These are phyloP conservation scores for Lichtheimia corymbifera DNA, from an alignment of 371 early-diverging fungal species.

Conservation along the genomic window DNA sequence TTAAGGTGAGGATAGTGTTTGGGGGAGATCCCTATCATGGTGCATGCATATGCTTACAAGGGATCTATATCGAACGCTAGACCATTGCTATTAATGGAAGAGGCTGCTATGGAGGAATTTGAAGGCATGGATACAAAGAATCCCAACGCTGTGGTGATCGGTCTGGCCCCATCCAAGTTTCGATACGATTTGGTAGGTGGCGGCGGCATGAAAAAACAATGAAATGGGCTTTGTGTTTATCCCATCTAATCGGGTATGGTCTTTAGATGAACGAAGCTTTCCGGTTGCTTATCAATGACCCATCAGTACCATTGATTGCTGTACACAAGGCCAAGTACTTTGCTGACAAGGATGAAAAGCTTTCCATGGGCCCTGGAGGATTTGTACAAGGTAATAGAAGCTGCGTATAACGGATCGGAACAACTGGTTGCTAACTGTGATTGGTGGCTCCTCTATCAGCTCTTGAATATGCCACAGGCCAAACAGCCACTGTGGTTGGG, in stretches of 20 bases:
- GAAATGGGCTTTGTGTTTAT: not conserved
- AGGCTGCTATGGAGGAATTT: slow-evolving; percentile 75
- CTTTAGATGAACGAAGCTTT: slow-evolving; percentile 68
- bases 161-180: slow-evolving; percentile 77
- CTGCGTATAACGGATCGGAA: not conserved
- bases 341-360: slow-evolving; percentile 59
- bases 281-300: slow-evolving; percentile 48
- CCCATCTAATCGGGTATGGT: not conserved
- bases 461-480: slow-evolving; percentile 75
- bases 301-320: slow-evolving; percentile 62
- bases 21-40: no score
- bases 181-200: slow-evolving; percentile 62
- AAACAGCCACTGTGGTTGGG: slow-evolving; percentile 74
- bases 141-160: slow-evolving; percentile 82
- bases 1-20: no score
- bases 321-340: slow-evolving; percentile 82
- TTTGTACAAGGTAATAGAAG: slow-evolving; percentile 64
- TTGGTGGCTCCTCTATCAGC: slow-evolving; percentile 29
- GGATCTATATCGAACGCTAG: slow-evolving; percentile 20
- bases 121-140: slow-evolving; percentile 48
- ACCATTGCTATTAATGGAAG: slow-evolving; percentile 77
- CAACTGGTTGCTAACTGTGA: not conserved
- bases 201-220: not conserved
- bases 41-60: no score
- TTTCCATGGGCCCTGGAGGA: slow-evolving; percentile 85